These are phyloP conservation scores for Aethionema arabicum DNA, from an alignment of 345 rosid genomes.

Conservation along the genomic window DNA sequence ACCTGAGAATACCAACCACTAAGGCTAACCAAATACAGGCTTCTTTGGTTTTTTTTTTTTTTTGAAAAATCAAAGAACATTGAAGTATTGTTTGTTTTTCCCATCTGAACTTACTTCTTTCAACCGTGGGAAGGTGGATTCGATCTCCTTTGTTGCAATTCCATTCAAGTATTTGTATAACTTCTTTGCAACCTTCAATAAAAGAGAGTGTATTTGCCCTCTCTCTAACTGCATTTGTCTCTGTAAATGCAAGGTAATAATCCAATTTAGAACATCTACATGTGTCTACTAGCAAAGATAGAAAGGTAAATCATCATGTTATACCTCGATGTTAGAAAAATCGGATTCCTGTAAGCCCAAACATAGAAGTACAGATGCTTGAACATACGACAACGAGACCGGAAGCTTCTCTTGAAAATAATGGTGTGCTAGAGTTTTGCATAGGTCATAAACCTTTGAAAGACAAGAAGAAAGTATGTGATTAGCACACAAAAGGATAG, in stretches of 20 bases:
- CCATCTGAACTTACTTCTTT: conserved; percentile 63
- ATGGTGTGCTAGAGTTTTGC: conserved; percentile 63
- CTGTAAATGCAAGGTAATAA: conserved; percentile 45
- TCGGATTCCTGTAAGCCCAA: conserved; percentile 80
- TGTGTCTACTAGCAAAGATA: conserved; percentile 17
- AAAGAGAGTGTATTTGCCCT: conserved; percentile 59
- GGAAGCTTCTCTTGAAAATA: conserved; percentile 89
- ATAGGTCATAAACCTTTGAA: conserved; percentile 61
- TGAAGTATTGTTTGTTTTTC: conserved; percentile 1
- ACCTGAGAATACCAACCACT: background rate
- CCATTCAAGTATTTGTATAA: conserved; percentile 60
- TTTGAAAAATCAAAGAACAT: background rate
- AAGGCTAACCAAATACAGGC: background rate
- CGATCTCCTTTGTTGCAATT: conserved; percentile 61
- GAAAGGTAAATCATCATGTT: conserved; percentile 19
- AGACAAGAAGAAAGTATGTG: background rate
- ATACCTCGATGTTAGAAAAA: conserved; percentile 68
- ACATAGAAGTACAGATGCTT: conserved; percentile 81
- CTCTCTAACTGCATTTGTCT: conserved; percentile 81
- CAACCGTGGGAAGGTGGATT: conserved; percentile 59
- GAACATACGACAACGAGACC: conserved; percentile 64
- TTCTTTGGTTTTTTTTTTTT: background rate
- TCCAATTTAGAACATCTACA: conserved; percentile 13
- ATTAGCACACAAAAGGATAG: conserved; percentile 1
- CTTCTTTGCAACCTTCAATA: conserved; percentile 76